Evolutionary conservation across 179 eudicot genomes (phyloP).

Genomic region (Silene noctiflora): DNA sequence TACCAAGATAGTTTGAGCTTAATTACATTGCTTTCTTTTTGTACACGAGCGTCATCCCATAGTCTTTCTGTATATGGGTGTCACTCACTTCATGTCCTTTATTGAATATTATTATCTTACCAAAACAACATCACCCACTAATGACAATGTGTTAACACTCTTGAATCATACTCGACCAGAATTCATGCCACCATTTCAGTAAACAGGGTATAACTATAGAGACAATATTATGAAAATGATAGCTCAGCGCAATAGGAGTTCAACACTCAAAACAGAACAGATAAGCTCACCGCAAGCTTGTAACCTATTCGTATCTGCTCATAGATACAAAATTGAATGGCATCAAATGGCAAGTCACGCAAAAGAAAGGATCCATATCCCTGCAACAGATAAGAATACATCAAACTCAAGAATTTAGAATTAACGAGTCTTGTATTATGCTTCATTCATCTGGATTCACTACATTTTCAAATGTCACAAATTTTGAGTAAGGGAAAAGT

Average conservation of each 20-base stretch:
- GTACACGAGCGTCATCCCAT: neutral
- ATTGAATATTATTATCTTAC: too few relatives aligned
- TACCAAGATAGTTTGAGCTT: neutral
- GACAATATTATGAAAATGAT: slow-evolving; percentile 11
- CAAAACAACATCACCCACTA: neutral
- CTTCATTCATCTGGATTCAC: neutral
- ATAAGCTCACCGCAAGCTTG: slow-evolving; percentile 69
- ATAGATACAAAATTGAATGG: slow-evolving; percentile 87
- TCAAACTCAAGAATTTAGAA: neutral
- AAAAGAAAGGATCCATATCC: slow-evolving; percentile 92
- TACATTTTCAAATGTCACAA: neutral
- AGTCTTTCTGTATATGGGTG: neutral
- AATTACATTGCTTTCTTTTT: neutral
- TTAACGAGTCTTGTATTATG: neutral
- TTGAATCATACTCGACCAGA: neutral
- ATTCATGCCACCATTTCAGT: neutral
- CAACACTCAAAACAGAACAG: slow-evolving; percentile 9
- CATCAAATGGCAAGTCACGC: slow-evolving; percentile 95
- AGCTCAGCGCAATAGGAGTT: neutral
- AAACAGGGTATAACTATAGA: neutral
- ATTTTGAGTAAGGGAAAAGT: neutral
- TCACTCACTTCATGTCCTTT: neutral
- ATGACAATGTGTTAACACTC: neutral
- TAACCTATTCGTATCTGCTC: slow-evolving; percentile 94
- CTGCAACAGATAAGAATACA: slow-evolving; percentile 34